Evolutionary conservation across 306 rosid species (phyloP).

Genomic region (Sechiopsis laciniata): DNA sequence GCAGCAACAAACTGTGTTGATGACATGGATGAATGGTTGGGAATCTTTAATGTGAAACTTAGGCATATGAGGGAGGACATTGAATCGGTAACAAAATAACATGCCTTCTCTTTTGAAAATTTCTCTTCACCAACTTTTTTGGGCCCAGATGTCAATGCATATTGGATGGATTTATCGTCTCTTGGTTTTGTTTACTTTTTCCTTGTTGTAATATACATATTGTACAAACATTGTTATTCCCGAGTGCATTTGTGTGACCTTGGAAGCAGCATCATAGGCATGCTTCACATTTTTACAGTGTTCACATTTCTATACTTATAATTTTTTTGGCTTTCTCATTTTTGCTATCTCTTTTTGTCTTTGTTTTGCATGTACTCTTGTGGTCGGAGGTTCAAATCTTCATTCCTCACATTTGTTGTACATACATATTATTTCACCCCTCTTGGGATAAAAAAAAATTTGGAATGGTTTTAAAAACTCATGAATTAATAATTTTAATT

Average conservation of each 20-base stretch:
- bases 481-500: neutral
- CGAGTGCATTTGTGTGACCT: neutral
- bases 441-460: neutral
- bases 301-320: neutral
- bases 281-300: neutral
- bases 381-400: too few relatives aligned
- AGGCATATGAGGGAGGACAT: slow-evolving; percentile 99
- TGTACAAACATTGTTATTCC: neutral
- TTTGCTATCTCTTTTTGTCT: neutral
- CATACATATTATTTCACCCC: neutral
- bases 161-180: too few relatives aligned
- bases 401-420: neutral
- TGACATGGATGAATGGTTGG: slow-evolving; percentile 92
- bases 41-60: slow-evolving; percentile 88
- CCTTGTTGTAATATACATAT: neutral
- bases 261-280: neutral
- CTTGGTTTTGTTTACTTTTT: neutral
- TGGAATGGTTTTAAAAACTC: neutral
- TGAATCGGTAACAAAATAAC: slow-evolving; percentile 54
- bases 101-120: slow-evolving; percentile 23
- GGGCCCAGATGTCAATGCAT: slow-evolving; percentile 19
- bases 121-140: slow-evolving; percentile 29
- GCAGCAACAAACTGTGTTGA: slow-evolving; percentile 76
- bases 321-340: neutral
- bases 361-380: neutral